phyloP scores from a whole-genome alignment of 495 filamentous ascomycete genomes.

The Annulohypoxylon maeteangense region DNA sequence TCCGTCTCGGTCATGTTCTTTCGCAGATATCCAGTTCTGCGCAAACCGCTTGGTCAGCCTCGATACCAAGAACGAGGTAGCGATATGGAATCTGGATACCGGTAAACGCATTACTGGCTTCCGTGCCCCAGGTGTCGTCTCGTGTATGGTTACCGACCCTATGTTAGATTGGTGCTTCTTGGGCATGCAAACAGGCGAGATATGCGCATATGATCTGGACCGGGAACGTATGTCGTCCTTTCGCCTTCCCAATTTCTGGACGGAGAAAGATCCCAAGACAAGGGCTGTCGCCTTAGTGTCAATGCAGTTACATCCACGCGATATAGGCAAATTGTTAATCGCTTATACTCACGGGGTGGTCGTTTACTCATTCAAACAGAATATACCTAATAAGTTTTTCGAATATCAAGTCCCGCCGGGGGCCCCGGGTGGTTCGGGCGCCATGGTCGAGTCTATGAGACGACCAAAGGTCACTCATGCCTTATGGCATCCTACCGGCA shows the following conservation, averaged over 20 bases:
- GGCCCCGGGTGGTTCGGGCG: slow-evolving; percentile 82
- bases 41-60: slow-evolving; percentile 83
- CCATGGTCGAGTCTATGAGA: slow-evolving; percentile 61
- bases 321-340: slow-evolving; percentile 91
- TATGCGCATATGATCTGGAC: slow-evolving; percentile 91
- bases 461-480: slow-evolving; percentile 80
- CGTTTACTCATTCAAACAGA: slow-evolving; percentile 92
- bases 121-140: slow-evolving; percentile 77
- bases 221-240: slow-evolving; percentile 78
- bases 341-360: slow-evolving; percentile 88
- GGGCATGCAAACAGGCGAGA: slow-evolving; percentile 79
- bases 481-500: slow-evolving; percentile 94
- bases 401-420: slow-evolving; percentile 83
- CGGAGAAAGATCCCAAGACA: slow-evolving; percentile 63
- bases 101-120: slow-evolving; percentile 69
- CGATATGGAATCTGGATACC: slow-evolving; percentile 76
- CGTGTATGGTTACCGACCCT: slow-evolving; percentile 79
- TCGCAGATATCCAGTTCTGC: slow-evolving; percentile 56
- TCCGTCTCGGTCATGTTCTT: slow-evolving; percentile 64
- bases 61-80: slow-evolving; percentile 84
- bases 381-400: slow-evolving; percentile 77
- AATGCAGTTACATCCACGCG: slow-evolving; percentile 85
- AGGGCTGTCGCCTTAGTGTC: slow-evolving; percentile 62
- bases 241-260: slow-evolving; percentile 86
- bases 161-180: slow-evolving; percentile 91